Percentiles rank a stretch among this genome's conserved stretches.
Conservation (phyloP, 2,329 filamentous ascomycete genomes). For the Akanthomyces dipterigenus region DNA sequence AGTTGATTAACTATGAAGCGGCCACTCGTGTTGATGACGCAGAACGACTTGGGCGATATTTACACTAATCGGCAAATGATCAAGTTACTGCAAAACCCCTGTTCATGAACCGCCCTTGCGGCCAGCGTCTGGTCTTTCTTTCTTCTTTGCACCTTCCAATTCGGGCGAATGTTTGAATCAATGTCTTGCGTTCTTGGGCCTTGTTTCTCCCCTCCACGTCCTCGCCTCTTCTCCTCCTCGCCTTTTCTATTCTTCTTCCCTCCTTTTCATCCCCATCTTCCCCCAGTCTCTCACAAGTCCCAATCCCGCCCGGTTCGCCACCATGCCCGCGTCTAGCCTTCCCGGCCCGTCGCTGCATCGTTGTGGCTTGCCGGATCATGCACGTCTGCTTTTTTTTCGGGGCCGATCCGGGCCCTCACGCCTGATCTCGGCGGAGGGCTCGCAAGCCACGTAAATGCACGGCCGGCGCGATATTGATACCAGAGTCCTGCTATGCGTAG, state of each 20-base stretch:
- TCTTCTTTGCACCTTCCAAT: background rate
- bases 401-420: background rate
- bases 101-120: background rate
- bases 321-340: slow-evolving; percentile 2
- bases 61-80: too few relatives aligned
- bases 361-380: background rate
- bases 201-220: too few relatives aligned
- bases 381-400: background rate
- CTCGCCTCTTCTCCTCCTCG: background rate
- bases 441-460: background rate
- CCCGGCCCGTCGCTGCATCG: slow-evolving; percentile 3
- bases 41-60: too few relatives aligned
- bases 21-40: too few relatives aligned
- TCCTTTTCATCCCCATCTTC: background rate
- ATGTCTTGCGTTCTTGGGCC: background rate
- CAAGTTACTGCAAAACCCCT: too few relatives aligned
- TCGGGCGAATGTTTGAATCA: background rate
- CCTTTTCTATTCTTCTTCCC: background rate
- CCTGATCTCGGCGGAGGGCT: background rate
- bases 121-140: background rate
- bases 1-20: too few relatives aligned
- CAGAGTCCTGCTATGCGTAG: background rate
- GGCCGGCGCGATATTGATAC: slow-evolving; percentile 6
- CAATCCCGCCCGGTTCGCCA: background rate
- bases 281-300: background rate